These are phyloP conservation scores for Dioszegia crocea DNA, from an alignment of 768 basidiomycete genomes.

Conservation along the genomic window DNA sequence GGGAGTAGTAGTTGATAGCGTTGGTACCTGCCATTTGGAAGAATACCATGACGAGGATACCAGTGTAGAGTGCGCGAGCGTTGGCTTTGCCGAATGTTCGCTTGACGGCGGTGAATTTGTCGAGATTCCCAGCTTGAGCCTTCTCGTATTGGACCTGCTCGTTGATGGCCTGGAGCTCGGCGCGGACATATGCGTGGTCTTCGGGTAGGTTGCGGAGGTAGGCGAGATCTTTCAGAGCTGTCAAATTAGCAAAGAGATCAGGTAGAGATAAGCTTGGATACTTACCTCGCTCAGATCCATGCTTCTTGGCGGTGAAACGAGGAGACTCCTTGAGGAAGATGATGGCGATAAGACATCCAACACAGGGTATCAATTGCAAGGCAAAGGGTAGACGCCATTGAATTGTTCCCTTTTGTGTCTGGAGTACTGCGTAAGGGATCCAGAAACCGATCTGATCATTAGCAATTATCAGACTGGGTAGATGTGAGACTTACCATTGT, in stretches of 20 bases:
- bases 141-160: conserved; percentile 8
- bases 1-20: conserved; percentile 26
- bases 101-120: conserved; percentile 1
- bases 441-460: conserved; percentile 27
- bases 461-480: conserved; percentile 7
- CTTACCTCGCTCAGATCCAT: conserved; percentile 17
- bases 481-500: conserved; percentile 12
- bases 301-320: conserved; percentile 13
- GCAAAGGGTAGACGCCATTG: conserved; percentile 39
- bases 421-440: conserved; percentile 21
- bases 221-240: conserved; percentile 38
- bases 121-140: background rate
- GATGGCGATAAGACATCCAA: conserved; percentile 52
- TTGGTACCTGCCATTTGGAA: conserved; percentile 22
- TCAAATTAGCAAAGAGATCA: no score
- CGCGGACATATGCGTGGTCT: conserved; percentile 36
- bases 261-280: background rate
- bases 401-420: background rate
- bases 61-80: conserved; percentile 32
- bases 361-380: conserved; percentile 57
- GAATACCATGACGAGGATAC: conserved; percentile 39
- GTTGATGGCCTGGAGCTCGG: conserved; percentile 15
- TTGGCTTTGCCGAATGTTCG: conserved; percentile 7
- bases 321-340: conserved; percentile 49
- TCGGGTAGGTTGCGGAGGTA: conserved; percentile 41